These are phyloP conservation scores for Colletotrichum cereale DNA, from an alignment of 2,329 filamentous ascomycete species.

Conservation along the genomic window DNA sequence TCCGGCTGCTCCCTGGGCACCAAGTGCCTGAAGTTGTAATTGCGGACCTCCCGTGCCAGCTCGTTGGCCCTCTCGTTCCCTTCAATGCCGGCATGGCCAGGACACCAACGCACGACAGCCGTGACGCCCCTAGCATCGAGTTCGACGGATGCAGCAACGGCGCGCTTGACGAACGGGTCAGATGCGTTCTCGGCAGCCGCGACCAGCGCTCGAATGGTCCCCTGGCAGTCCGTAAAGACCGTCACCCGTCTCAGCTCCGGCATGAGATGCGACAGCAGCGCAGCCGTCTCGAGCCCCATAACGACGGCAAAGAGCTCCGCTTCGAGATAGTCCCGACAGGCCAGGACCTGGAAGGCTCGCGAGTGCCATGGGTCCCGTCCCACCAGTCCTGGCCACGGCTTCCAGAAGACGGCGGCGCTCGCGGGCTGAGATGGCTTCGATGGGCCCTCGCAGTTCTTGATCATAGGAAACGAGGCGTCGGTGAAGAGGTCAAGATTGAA, in stretches of 20 bases:
- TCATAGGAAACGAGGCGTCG: conserved; percentile 14
- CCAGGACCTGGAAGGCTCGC: conserved; percentile 8
- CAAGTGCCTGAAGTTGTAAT: not conserved
- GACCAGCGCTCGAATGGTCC: conserved; percentile 1
- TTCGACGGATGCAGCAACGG: conserved; percentile 11
- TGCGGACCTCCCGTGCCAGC: not conserved
- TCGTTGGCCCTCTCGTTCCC: conserved; percentile 22
- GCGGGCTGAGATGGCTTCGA: conserved; percentile 5
- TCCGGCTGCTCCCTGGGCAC: conserved; percentile 9
- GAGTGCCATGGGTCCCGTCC: not conserved
- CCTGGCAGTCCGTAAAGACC: conserved; percentile 27
- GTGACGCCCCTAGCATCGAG: not conserved
- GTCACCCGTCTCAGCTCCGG: conserved; percentile 8
- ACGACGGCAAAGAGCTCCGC: conserved; percentile 22
- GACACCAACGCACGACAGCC: conserved; percentile 15
- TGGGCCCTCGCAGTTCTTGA: not conserved
- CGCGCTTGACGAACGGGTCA: conserved; percentile 20
- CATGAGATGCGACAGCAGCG: conserved; percentile 1
- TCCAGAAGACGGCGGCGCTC: conserved; percentile 20
- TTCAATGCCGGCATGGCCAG: conserved; percentile 22
- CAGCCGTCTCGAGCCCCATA: conserved; percentile 15
- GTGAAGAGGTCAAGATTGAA: conserved; percentile 15
- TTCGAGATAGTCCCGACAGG: not conserved
- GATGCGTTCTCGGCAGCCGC: not conserved
- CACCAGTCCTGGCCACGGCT: not conserved